These are phyloP conservation scores for Raphanus sativus DNA, from an alignment of 345 rosid species.

Conservation along the genomic window DNA sequence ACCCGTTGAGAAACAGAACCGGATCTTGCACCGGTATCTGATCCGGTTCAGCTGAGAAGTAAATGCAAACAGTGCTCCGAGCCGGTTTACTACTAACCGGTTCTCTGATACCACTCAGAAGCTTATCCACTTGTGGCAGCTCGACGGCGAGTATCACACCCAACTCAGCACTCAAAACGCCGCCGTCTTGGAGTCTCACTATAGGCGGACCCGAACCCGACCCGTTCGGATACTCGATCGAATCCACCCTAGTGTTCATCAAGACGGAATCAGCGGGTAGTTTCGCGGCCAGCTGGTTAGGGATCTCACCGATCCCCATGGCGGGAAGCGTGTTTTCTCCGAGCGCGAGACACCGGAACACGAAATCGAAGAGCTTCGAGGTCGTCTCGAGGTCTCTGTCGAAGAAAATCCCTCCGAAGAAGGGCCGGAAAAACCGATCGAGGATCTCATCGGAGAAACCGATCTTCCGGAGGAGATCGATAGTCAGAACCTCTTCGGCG, in stretches of 20 bases:
- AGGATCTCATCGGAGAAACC: conserved; percentile 73
- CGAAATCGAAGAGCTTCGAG: conserved; percentile 75
- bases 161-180: conserved; percentile 46
- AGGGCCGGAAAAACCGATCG: conserved; percentile 70
- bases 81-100: conserved; percentile 43
- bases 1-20: conserved; percentile 73
- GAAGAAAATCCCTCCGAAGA: conserved; percentile 89
- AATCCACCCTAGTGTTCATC: conserved; percentile 56
- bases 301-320: conserved; percentile 74
- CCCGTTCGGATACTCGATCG: conserved; percentile 45
- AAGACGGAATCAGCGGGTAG: conserved; percentile 54
- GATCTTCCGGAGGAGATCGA: conserved; percentile 49
- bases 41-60: conserved; percentile 57
- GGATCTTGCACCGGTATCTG: conserved; percentile 68
- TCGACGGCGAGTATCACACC: conserved; percentile 89
- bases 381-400: conserved; percentile 77
- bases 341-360: conserved; percentile 89
- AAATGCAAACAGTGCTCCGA: conserved; percentile 75
- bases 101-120: conserved; percentile 48
- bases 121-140: conserved; percentile 60
- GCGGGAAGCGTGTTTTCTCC: conserved; percentile 87
- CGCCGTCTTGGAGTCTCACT: conserved; percentile 60
- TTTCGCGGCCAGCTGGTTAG: conserved; percentile 59
- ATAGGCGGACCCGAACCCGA: conserved; percentile 34
- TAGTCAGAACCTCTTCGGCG: conserved; percentile 56